These are phyloP conservation scores for Trichoderma breve DNA, from an alignment of 2,329 filamentous ascomycete genomes.

Conservation along the genomic window DNA sequence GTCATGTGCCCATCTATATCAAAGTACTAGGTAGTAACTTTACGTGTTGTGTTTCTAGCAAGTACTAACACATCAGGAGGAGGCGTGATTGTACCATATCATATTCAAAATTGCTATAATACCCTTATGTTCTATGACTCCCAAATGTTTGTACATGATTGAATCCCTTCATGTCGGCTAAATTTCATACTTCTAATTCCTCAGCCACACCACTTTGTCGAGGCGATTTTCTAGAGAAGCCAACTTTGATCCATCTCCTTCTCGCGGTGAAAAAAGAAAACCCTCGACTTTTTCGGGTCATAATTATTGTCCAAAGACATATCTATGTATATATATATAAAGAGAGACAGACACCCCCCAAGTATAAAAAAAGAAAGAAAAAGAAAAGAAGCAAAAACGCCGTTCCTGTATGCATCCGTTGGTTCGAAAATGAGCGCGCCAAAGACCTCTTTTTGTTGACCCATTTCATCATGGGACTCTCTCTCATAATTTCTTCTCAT, in stretches of 20 bases:
- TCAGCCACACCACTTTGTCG: background rate
- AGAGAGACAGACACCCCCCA: background rate
- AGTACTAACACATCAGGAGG: background rate
- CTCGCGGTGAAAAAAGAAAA: background rate
- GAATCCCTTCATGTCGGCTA: background rate
- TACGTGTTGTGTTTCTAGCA: background rate
- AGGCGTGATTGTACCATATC: background rate
- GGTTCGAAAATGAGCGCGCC: background rate
- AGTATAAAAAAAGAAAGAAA: background rate
- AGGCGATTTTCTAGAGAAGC: background rate
- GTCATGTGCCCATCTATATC: background rate
- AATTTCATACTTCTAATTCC: background rate
- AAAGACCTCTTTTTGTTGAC: background rate
- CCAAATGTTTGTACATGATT: slow-evolving; percentile 2
- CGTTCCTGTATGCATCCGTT: slow-evolving; percentile 7
- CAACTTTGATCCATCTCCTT: background rate
- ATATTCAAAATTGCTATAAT: background rate
- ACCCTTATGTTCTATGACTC: background rate
- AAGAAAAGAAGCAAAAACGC: slow-evolving; percentile 2
- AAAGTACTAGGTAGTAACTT: background rate
- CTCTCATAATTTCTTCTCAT: slow-evolving; percentile 33
- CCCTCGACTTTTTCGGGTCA: background rate
- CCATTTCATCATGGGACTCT: background rate
- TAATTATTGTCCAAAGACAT: background rate
- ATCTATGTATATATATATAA: background rate